These are phyloP conservation scores for Magnusiomyces fungicola DNA, from an alignment of 1,139 yeast species.

Conservation along the genomic window DNA sequence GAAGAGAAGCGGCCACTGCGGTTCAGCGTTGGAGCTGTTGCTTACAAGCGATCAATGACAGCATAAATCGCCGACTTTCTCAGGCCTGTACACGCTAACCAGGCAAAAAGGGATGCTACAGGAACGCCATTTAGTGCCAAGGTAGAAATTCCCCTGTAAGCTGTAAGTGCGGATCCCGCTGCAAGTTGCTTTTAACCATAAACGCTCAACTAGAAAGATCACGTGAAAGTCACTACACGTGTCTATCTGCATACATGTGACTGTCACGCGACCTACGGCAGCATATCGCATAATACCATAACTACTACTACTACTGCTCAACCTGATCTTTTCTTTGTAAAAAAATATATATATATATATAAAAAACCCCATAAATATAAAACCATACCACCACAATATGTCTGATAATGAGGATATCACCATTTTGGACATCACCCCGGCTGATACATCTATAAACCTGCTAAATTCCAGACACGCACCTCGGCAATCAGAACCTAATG, in stretches of 20 bases:
- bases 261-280: neutral
- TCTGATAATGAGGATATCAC: constrained; percentile 6
- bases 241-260: neutral
- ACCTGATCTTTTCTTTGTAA: too few relatives aligned
- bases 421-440: constrained; percentile 5
- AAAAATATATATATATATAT: too few relatives aligned
- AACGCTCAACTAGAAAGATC: neutral
- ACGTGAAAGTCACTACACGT: too few relatives aligned
- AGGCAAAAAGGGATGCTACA: neutral
- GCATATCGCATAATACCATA: neutral
- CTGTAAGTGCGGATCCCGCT: neutral
- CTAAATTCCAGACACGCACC: neutral
- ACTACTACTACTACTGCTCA: too few relatives aligned
- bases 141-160: neutral
- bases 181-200: neutral
- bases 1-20: neutral
- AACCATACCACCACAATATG: neutral
- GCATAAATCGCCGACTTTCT: too few relatives aligned
- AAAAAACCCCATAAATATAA: neutral
- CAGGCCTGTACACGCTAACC: neutral
- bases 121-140: neutral
- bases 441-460: neutral
- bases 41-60: neutral
- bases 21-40: neutral
- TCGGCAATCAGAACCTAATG: constrained; percentile 1